A percentile compares a stretch with the other conserved stretches of the same genome.
These are phyloP conservation scores for Fonsecaea erecta DNA, from an alignment of 2,329 filamentous ascomycete genomes.

Conservation along the genomic window DNA sequence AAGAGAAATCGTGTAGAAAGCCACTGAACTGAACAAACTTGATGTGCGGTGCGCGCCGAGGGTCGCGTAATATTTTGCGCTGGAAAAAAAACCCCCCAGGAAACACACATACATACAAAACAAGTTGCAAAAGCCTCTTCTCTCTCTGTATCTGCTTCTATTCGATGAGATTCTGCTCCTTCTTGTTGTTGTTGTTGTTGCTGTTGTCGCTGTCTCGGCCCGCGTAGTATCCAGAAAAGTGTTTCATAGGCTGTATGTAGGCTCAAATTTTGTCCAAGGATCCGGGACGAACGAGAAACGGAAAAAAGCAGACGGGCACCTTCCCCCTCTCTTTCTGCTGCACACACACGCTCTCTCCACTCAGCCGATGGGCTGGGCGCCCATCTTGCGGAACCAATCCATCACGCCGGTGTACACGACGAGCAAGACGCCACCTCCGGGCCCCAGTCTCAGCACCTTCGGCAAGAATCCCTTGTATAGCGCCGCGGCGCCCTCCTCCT, in stretches of 20 bases:
- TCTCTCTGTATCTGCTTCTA: slow-evolving; percentile 1
- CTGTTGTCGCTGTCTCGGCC: no score
- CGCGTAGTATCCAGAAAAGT: background rate
- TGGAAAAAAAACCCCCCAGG: no score
- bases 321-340: background rate
- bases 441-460: slow-evolving; percentile 81
- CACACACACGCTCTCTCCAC: background rate
- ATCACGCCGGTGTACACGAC: slow-evolving; percentile 57
- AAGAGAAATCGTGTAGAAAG: background rate
- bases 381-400: slow-evolving; percentile 84
- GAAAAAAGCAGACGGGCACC: background rate
- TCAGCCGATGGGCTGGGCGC: slow-evolving; percentile 41
- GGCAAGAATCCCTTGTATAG: slow-evolving; percentile 98
- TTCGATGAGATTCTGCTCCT: background rate
- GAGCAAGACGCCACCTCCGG: slow-evolving; percentile 66
- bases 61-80: background rate
- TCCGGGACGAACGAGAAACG: background rate
- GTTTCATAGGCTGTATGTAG: background rate
- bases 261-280: background rate
- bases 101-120: no score
- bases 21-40: no score
- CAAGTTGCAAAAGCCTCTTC: background rate
- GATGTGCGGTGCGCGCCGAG: no score
- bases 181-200: background rate
- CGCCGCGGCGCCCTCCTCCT: slow-evolving; percentile 88